Evolutionary conservation across 768 basidiomycete species (phyloP), one percentile per base, ranked within the genome.

Genomic region (Trametes coccinea): DNA sequence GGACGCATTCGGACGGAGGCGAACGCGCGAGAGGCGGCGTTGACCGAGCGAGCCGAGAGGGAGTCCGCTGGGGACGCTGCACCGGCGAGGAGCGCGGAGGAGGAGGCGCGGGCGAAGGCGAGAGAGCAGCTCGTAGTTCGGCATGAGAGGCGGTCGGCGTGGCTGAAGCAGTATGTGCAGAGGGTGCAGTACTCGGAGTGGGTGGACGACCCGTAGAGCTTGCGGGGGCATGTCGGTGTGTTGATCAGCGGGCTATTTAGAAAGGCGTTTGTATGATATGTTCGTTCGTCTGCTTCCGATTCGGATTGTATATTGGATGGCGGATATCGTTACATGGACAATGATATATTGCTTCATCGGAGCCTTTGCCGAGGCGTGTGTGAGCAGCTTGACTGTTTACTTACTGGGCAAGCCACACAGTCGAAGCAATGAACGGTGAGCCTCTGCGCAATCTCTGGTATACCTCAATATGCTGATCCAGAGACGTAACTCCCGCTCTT

Each of bases 1-100:
- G 85, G 87, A 7, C 79, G 81, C 46, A 70, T 92, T 39, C 79
- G 88, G 63, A 87, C 85, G 33, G 89, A 91, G 72, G 84, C 83
- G 61, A 82, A 81, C 62, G 73, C 70, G 3, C 63, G 74, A 13
- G 73, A 74, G 46, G 67, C 67, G 14, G 63, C 67, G 45, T 22
- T 52, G 48, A 48, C 33, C 14, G 61, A 56, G 22, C 45, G 45
- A 8, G 47, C 54, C 16, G 70, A 70, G 66, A 54, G 56, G 33
- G 69, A 56, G 34, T 60, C 54, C 17, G 69, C 50, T 13, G 66
- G 50, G 4, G 73, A 71, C 56, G 41, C 65, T 16, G 70, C 67
- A 34, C 70, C 69, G 46, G 73, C 71, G 39, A 65, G 74, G 50
- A 73, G 70, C 65, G 73, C 71, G 50, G 70, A 67, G 59, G 71